Evolutionary conservation across 140 eudicot species (phyloP), one percentile per base, ranked within the genome.

Genomic region (Senecio squalidus): DNA sequence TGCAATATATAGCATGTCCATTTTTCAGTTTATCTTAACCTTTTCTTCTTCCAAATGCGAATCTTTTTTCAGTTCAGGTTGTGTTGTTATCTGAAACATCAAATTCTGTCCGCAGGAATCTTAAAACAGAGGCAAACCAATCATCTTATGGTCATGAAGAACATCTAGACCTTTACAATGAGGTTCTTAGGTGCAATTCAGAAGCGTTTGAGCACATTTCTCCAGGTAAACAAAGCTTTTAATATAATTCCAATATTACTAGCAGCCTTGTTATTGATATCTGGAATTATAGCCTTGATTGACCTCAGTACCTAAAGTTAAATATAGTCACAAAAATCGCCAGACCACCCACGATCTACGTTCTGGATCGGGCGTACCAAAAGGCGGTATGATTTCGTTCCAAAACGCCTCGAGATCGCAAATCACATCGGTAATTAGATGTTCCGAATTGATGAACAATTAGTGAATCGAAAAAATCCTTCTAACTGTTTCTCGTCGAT

Each of bases 101-200:
- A 40, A 21, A n/a, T 41, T 47, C 59, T 41, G 14, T 51, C 9
- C 28, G 68, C 83, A 92, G 96, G 83, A 84, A 82, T 66, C 94
- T 92, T 49, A 84, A 73, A 76, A 60, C 55, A 5, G 94, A 79
- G 33, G 81, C 56, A n/a, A 58, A 22, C 28, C 51, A 41, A 26
- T 65, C 61, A 33, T 50, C 62, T 16, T 26, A 46, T 45, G 86
- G 83, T 64, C 64, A 51, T 61, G 78, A 56, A 50, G 95, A 76
- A 14, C 79, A 78, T 57, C 66, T 67, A 45, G 87, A 77, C 67
- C 88, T 92, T 40, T 74, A 73, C 67, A 71, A 80, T 50, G 89
- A 87, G 71, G 98, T 92, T 58, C 81, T 92, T 64, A 69, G 80
- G 39, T 70, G 74, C 73, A 73, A 80, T 74, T 34, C 86, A 16